A percentile compares a stretch with the other conserved stretches of the same genome.
phyloP scores from a whole-genome alignment of 805 yeast species.

The Lachancea meyersii region DNA sequence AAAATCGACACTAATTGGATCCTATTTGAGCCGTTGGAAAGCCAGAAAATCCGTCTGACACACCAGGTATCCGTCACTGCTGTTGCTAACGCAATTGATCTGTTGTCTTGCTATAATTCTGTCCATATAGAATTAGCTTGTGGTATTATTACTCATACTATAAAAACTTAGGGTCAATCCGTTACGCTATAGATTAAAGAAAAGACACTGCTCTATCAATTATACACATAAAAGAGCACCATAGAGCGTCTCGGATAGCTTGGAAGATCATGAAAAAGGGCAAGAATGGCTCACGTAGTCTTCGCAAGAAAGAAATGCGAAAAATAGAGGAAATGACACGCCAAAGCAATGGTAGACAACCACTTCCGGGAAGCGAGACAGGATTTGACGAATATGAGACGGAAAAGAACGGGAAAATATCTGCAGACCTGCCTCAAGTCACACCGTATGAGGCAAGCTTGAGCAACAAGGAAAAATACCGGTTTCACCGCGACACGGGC shows the following conservation, averaged over 20 bases:
- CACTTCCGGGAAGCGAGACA: slow-evolving; percentile 7
- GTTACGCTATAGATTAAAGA: not conserved
- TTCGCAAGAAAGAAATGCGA: slow-evolving; percentile 5
- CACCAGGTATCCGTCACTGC: no score
- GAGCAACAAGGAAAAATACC: slow-evolving; percentile 18
- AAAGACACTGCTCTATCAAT: no score
- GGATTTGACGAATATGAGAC: slow-evolving; percentile 6
- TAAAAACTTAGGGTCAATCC: not conserved
- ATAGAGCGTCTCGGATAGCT: not conserved
- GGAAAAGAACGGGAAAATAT: not conserved
- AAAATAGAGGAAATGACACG: slow-evolving; percentile 6
- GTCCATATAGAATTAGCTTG: no score
- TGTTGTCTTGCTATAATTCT: no score
- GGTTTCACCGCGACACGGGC: slow-evolving; percentile 19
- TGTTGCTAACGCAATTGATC: no score
- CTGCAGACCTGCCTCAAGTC: not conserved
- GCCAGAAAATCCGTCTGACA: no score
- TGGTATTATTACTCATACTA: no score
- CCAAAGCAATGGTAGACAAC: slow-evolving; percentile 1
- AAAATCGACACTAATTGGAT: not conserved
- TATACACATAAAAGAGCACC: not conserved
- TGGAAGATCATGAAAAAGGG: not conserved
- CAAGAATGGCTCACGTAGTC: not conserved
- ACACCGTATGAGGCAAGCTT: slow-evolving; percentile 14
- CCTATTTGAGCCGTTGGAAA: not conserved